Evolutionary conservation across 2,329 filamentous ascomycete species (phyloP).

Genomic region (Hymenoscyphus repandus): DNA sequence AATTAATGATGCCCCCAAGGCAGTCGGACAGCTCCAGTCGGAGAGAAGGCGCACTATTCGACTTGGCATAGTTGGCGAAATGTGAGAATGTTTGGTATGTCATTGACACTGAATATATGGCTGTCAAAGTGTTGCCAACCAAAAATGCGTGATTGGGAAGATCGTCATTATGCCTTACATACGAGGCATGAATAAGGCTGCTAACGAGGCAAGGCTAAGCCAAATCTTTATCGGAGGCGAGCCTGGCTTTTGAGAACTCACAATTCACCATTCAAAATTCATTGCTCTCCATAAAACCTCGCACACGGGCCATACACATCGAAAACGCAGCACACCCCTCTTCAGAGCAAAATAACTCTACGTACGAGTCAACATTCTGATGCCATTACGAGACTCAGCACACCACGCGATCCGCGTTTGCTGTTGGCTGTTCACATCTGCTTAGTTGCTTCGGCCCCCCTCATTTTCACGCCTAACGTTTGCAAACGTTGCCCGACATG

Average conservation of each 20-base stretch:
- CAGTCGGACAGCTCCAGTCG: no score
- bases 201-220: background rate
- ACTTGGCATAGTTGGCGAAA: no score
- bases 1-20: no score
- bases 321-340: no score
- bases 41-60: no score
- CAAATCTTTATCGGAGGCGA: background rate
- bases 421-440: slow-evolving; percentile 4
- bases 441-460: background rate
- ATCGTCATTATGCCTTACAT: background rate
- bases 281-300: background rate
- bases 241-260: background rate
- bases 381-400: slow-evolving; percentile 8
- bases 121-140: no score
- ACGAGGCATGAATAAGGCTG: background rate
- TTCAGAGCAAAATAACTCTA: no score
- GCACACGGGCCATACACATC: no score
- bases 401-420: slow-evolving; percentile 19
- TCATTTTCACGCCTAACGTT: background rate
- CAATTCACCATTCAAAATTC: background rate
- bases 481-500: slow-evolving; percentile 18
- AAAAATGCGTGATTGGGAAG: background rate
- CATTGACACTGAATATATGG: no score
- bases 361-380: slow-evolving; percentile 2
- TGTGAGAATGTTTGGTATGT: no score